Conservation (phyloP, 345 rosid genomes). For the Adansonia digitata region DNA sequence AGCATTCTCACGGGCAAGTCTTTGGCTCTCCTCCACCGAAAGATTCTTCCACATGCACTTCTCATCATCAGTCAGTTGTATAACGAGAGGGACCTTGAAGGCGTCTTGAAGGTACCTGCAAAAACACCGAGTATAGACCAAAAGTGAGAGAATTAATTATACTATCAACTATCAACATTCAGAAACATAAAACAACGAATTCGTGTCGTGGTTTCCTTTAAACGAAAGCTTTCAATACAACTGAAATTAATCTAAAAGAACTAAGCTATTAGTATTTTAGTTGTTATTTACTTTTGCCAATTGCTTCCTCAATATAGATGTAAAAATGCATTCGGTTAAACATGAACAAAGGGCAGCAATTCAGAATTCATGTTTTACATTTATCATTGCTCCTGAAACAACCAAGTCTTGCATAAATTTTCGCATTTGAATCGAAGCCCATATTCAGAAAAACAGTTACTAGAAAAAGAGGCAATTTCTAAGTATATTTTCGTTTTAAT, state of each 20-base stretch:
- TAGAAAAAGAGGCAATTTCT: background rate
- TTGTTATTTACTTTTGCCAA: no score
- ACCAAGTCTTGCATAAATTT: no score
- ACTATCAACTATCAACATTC: background rate
- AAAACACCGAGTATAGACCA: background rate
- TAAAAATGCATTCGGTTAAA: background rate
- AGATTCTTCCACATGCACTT: constrained; percentile 88
- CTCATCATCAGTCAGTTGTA: constrained; percentile 94
- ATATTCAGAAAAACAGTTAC: background rate
- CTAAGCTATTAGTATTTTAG: background rate
- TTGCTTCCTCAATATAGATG: background rate
- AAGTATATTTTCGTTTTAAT: background rate
- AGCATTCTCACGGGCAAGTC: constrained; percentile 91
- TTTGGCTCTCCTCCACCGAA: constrained; percentile 74
- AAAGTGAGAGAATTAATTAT: background rate
- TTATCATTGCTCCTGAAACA: background rate
- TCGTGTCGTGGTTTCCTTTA: no score
- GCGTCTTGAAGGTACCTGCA: constrained; percentile 20
- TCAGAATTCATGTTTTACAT: background rate
- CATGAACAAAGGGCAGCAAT: background rate
- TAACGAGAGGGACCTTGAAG: constrained; percentile 84
- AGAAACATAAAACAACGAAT: background rate
- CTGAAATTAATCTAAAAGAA: background rate
- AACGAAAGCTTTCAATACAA: background rate
- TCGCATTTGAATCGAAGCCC: no score